These are phyloP conservation scores for Phlebiopsis gigantea DNA, from an alignment of 768 basidiomycete species.

Conservation along the genomic window DNA sequence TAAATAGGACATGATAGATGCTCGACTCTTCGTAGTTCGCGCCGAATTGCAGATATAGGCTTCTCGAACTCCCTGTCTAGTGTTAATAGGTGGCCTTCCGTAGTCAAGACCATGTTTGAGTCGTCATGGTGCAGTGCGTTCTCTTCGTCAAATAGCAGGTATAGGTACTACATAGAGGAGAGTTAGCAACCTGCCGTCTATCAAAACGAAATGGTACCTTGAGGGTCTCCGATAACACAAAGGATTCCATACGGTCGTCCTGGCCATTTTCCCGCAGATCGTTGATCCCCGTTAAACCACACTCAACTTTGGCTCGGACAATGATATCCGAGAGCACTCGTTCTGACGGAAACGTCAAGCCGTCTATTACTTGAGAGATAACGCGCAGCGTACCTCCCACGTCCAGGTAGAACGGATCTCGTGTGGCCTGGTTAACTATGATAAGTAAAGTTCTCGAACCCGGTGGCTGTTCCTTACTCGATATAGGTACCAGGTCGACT, in stretches of 20 bases:
- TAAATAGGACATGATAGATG: slow-evolving; percentile 75
- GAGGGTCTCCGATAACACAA: slow-evolving; percentile 88
- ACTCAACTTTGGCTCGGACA: slow-evolving; percentile 71
- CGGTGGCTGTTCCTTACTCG: slow-evolving; percentile 62
- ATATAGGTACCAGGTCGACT: slow-evolving; percentile 96
- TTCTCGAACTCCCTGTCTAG: slow-evolving; percentile 52
- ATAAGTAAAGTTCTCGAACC: too few relatives aligned
- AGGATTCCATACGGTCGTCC: slow-evolving; percentile 97
- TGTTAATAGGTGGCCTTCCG: slow-evolving; percentile 87
- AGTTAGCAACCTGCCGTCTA: not conserved
- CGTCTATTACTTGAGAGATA: not conserved
- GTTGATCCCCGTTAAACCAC: slow-evolving; percentile 79
- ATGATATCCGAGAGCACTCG: slow-evolving; percentile 73
- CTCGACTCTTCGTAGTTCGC: slow-evolving; percentile 57
- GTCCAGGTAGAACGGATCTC: slow-evolving; percentile 87
- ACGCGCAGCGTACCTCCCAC: slow-evolving; percentile 44
- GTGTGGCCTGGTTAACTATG: too few relatives aligned
- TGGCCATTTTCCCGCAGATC: slow-evolving; percentile 73
- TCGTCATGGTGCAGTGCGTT: slow-evolving; percentile 70
- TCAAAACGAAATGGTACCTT: slow-evolving; percentile 47
- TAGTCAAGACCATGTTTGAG: slow-evolving; percentile 88
- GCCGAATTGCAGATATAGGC: slow-evolving; percentile 52
- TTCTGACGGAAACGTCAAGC: slow-evolving; percentile 33
- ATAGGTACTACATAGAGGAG: slow-evolving; percentile 73
- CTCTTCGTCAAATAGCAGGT: slow-evolving; percentile 84